These are phyloP conservation scores for Acanthamoeba healyi DNA, from an alignment of 208 protist species.

Conservation along the genomic window DNA sequence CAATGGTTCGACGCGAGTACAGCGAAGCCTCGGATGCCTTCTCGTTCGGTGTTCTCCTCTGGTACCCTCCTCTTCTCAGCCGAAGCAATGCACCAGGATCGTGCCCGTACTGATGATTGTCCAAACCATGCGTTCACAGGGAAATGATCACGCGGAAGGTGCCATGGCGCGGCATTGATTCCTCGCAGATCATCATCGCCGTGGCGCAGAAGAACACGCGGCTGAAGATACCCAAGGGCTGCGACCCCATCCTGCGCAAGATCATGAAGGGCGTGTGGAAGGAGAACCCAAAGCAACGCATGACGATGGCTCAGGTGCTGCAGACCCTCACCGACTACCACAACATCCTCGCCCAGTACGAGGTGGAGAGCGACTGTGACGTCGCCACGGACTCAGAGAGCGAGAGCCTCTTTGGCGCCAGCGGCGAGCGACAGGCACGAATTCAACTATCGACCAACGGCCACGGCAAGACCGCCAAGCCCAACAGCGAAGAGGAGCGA, in stretches of 20 bases:
- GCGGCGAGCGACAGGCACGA: background rate
- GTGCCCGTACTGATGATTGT: no score
- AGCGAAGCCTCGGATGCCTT: constrained; percentile 64
- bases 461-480: background rate
- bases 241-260: constrained; percentile 46
- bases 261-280: constrained; percentile 64
- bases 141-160: constrained; percentile 63
- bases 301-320: constrained; percentile 41
- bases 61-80: background rate
- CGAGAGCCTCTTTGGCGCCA: background rate
- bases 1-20: constrained; percentile 14
- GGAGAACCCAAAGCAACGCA: constrained; percentile 38
- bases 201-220: constrained; percentile 67
- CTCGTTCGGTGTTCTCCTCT: constrained; percentile 69
- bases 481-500: background rate
- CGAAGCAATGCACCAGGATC: no score
- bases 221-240: constrained; percentile 67
- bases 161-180: constrained; percentile 37
- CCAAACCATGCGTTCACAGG: constrained; percentile 36
- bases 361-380: background rate
- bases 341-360: constrained; percentile 34
- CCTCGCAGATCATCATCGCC: constrained; percentile 58
- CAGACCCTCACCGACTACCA: constrained; percentile 35
- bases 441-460: background rate
- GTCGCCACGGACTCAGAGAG: background rate